These are phyloP conservation scores for Moesziomyces sp. DNA, from an alignment of 1,284 basidiomycete species.

Conservation along the genomic window DNA sequence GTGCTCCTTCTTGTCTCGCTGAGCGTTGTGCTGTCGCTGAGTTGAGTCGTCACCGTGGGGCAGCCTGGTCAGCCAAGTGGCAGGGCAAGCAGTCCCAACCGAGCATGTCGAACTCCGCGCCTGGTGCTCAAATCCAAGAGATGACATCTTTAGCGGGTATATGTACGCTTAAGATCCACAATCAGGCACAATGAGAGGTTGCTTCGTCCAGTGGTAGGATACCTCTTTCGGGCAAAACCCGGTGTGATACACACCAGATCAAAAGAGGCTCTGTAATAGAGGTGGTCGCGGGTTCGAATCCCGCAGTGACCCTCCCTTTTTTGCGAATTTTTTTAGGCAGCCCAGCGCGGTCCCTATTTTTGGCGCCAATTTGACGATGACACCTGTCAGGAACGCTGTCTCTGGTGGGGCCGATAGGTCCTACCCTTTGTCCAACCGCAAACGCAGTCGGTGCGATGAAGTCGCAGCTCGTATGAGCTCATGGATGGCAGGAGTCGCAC, in stretches of 20 bases:
- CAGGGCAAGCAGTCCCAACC: too few relatives aligned
- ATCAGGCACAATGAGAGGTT: constrained; percentile 11
- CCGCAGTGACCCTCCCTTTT: constrained; percentile 27
- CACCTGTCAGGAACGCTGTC: too few relatives aligned
- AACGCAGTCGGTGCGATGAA: too few relatives aligned
- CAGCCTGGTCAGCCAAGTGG: too few relatives aligned
- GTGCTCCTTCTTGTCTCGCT: too few relatives aligned
- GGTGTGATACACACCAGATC: constrained; percentile 24
- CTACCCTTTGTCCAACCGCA: too few relatives aligned
- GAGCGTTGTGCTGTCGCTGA: too few relatives aligned
- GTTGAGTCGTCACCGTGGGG: too few relatives aligned
- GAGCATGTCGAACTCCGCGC: not conserved
- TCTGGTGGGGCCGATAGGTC: too few relatives aligned
- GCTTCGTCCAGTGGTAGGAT: constrained; percentile 53
- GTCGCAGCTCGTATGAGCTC: too few relatives aligned
- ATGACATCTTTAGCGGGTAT: not conserved
- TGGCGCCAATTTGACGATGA: not conserved
- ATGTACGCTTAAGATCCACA: not conserved
- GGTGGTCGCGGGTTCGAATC: constrained; percentile 50
- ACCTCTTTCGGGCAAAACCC: constrained; percentile 46
- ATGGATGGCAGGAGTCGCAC: too few relatives aligned
- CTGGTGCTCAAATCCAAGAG: not conserved
- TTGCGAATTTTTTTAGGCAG: not conserved
- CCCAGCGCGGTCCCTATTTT: not conserved
- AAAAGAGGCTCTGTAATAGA: constrained; percentile 22